Evolutionary conservation across 23 red algal genomes (phyloP), one percentile per base, ranked within the genome.

Genomic region (Gracilaria gracilis): DNA sequence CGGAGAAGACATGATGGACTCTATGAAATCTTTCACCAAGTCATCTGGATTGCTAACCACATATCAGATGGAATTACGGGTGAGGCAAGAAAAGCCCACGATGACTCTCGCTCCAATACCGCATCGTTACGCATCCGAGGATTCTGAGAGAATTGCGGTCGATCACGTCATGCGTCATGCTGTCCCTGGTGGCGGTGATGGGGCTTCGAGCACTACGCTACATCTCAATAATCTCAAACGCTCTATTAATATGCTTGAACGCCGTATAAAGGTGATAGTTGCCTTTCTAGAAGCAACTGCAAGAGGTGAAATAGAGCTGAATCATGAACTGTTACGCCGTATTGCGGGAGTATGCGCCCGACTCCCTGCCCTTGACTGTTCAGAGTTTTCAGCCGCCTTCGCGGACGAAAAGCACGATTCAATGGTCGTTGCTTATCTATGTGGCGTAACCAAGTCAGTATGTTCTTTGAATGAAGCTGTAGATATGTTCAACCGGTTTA

Each of bases 101-200:
- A 81, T 70, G 50, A 69, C 78, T 16, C 61, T 94, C 14, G 70
- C 79, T 20, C 83, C 83, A 12, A 83, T 94, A 62, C 75, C 81
- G 27, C 92, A 94, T 55, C 83, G 76, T 12, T 94, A 87, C 36
- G 84, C 82, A 28, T 94, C 92, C 3, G 92, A 86, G 38, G 92
- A 94, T 57, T 87, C 92, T 38, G 92, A 94, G 64, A 58, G 92
- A 46, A 94, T 94, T 39, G 92, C 92, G 0, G 92, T 94, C n/a
- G 92, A 94, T 39, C 92, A 94, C 42, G 92, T 94, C 4, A 84
- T 84, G 78, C 23, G 79, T 27, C 89, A 92, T 79, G 89, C 89
- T 25, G 77, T 92, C 15, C 89, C 66, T 64, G 89, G 89, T 19
- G 89, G 89, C 9, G 80, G 77, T 0, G 80, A 92, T 84, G 89